These are phyloP conservation scores for Colletotrichum echinochloae DNA, from an alignment of 2,329 filamentous ascomycete genomes.

Conservation along the genomic window DNA sequence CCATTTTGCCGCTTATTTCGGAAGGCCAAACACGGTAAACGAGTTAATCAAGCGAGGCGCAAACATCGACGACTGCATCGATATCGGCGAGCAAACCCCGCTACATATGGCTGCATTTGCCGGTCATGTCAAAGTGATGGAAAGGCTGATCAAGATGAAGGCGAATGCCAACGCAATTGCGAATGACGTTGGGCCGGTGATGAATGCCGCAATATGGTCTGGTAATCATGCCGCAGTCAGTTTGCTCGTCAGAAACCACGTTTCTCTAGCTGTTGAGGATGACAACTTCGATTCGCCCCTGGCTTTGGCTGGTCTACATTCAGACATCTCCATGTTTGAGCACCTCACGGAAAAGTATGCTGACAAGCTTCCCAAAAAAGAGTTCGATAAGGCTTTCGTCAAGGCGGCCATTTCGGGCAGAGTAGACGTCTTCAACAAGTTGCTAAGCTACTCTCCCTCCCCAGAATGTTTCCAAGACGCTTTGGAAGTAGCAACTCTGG, in stretches of 20 bases:
- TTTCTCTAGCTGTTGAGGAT: slow-evolving; percentile 50
- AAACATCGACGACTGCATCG: slow-evolving; percentile 50
- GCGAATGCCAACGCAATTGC: slow-evolving; percentile 52
- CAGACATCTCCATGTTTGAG: slow-evolving; percentile 56
- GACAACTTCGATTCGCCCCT: slow-evolving; percentile 50
- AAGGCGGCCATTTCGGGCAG: slow-evolving; percentile 54
- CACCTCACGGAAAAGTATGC: slow-evolving; percentile 55
- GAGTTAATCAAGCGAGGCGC: slow-evolving; percentile 51
- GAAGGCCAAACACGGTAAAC: slow-evolving; percentile 52
- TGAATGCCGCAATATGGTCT: slow-evolving; percentile 56
- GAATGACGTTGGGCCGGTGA: slow-evolving; percentile 48
- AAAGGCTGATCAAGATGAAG: slow-evolving; percentile 51
- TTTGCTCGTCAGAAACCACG: slow-evolving; percentile 53
- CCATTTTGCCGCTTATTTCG: slow-evolving; percentile 48
- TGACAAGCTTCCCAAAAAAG: slow-evolving; percentile 52
- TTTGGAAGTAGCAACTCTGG: slow-evolving; percentile 48
- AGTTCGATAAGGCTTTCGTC: slow-evolving; percentile 55
- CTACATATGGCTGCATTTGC: slow-evolving; percentile 54
- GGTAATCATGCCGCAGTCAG: slow-evolving; percentile 55
- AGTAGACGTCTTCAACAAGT: slow-evolving; percentile 54
- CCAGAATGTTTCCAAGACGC: slow-evolving; percentile 50
- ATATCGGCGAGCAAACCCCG: slow-evolving; percentile 50
- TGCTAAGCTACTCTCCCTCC: slow-evolving; percentile 52
- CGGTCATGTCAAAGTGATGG: slow-evolving; percentile 56
- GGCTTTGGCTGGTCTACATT: slow-evolving; percentile 52